Conservation (phyloP, 768 basidiomycete species). For the Kwoniella dejecticola region DNA sequence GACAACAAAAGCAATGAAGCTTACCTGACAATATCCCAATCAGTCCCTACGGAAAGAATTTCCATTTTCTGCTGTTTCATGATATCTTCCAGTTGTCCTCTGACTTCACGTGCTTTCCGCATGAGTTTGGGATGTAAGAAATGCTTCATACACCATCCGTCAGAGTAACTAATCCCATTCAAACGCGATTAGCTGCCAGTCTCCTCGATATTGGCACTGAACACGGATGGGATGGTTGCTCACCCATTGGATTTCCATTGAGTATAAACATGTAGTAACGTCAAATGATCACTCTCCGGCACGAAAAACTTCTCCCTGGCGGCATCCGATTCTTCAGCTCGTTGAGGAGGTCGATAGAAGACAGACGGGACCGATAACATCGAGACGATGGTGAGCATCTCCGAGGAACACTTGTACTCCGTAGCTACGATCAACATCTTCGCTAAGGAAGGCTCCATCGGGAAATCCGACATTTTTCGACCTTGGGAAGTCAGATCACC, state of each 20-base stretch:
- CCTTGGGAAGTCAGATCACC: slow-evolving; percentile 92
- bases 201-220: too few relatives aligned
- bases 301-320: slow-evolving; percentile 98
- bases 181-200: slow-evolving; percentile 17
- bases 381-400: slow-evolving; percentile 98
- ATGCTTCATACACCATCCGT: slow-evolving; percentile 92
- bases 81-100: slow-evolving; percentile 94
- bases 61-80: slow-evolving; percentile 99
- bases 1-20: slow-evolving; percentile 18
- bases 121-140: slow-evolving; percentile 96
- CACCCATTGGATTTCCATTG: slow-evolving; percentile 97
- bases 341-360: slow-evolving; percentile 94
- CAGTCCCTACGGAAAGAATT: slow-evolving; percentile 83
- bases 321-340: slow-evolving; percentile 96
- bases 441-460: slow-evolving; percentile 98
- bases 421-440: slow-evolving; percentile 98
- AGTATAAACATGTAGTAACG: slow-evolving; percentile 90
- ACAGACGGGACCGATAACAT: slow-evolving; percentile 98
- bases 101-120: slow-evolving; percentile 91
- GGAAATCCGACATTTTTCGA: slow-evolving; percentile 97
- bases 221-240: too few relatives aligned
- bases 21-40: slow-evolving; percentile 84
- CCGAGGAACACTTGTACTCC: slow-evolving; percentile 86
- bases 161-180: slow-evolving; percentile 78
- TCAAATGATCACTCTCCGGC: slow-evolving; percentile 95